These are phyloP conservation scores for Hymenoscyphus infarciens DNA, from an alignment of 2,329 filamentous ascomycete genomes.

Conservation along the genomic window DNA sequence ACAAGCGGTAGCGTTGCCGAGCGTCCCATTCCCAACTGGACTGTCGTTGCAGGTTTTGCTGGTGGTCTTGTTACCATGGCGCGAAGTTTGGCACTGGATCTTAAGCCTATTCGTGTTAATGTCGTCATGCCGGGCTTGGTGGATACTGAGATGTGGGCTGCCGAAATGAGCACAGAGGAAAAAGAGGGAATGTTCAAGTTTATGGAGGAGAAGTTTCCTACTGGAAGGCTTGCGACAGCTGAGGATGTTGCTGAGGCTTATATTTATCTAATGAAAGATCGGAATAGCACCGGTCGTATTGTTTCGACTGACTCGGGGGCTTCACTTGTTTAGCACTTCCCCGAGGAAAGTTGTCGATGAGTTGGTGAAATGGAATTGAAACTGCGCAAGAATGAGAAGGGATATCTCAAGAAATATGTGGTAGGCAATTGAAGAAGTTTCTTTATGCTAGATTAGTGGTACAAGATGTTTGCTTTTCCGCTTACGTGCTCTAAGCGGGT, in stretches of 20 bases:
- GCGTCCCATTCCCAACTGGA: constrained; percentile 38
- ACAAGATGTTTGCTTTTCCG: no score
- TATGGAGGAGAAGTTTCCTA: neutral
- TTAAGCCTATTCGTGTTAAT: constrained; percentile 63
- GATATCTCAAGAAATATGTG: no score
- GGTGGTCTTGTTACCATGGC: constrained; percentile 51
- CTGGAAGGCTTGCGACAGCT: constrained; percentile 15
- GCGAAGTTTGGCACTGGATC: constrained; percentile 56
- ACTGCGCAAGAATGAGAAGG: no score
- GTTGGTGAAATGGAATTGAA: no score
- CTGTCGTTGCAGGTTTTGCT: constrained; percentile 45
- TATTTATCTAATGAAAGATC: constrained; percentile 43
- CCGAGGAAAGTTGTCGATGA: no score
- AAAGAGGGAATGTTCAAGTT: neutral
- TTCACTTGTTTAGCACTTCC: constrained; percentile 12
- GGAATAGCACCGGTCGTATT: constrained; percentile 37
- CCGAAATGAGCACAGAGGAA: constrained; percentile 8
- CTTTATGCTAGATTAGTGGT: no score
- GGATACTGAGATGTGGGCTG: constrained; percentile 46
- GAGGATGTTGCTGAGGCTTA: constrained; percentile 44
- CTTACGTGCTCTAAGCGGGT: no score
- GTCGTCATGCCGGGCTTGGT: constrained; percentile 54
- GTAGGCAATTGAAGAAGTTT: no score
- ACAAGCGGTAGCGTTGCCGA: constrained; percentile 23
- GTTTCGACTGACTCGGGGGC: constrained; percentile 21